Evolutionary conservation across 2,329 filamentous ascomycete species (phyloP), one percentile per base, ranked within the genome.

Genomic region (Ceratocystis albifundus): DNA sequence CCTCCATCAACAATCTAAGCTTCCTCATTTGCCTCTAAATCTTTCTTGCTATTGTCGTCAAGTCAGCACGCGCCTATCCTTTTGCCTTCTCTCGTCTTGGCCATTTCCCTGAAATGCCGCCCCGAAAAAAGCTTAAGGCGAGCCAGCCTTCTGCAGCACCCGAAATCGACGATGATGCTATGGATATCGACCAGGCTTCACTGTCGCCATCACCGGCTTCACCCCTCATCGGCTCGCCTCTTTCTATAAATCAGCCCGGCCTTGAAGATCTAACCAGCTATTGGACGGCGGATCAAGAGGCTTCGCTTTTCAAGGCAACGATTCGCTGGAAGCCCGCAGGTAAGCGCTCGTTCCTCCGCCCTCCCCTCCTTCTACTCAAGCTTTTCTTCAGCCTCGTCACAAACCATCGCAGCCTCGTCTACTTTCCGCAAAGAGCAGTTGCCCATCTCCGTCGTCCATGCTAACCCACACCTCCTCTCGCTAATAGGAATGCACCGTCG

Each of bases 291-390:
- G 93, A 96, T 73, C 94, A 99, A 75, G 88, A 96, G 70, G 91
- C 90, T 0, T 92, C 90, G 50, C 81, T 99, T 0, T 90, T 96
- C 77, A 96, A 96, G 74, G 90, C 87, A 64, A 88, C 97, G 70
- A 92, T 97, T 70, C 84, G 87, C 73, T 96, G 89, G 88, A 99
- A 99, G 74, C 94, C 94, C n/a, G 93, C 93, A 50, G 93, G 91
- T 90, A 74, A 70, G 74, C 69, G 25, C 55, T 20, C 22, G 55
- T 59, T n/a, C n/a, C n/a, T n/a, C n/a, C n/a, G n/a, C n/a, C n/a
- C n/a, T n/a, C 10, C 55, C 55, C 6, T 28, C 12, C 55, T 6
- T 15, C 12, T 17, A 28, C 45, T 28, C 32, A 25, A 1, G 46
- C 46, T 22, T 48, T 48, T 48, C 15, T 36, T 48, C n/a, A n/a